Conservation (phyloP, 352 stramenopile species). For the Thraustochytrium sp. region DNA sequence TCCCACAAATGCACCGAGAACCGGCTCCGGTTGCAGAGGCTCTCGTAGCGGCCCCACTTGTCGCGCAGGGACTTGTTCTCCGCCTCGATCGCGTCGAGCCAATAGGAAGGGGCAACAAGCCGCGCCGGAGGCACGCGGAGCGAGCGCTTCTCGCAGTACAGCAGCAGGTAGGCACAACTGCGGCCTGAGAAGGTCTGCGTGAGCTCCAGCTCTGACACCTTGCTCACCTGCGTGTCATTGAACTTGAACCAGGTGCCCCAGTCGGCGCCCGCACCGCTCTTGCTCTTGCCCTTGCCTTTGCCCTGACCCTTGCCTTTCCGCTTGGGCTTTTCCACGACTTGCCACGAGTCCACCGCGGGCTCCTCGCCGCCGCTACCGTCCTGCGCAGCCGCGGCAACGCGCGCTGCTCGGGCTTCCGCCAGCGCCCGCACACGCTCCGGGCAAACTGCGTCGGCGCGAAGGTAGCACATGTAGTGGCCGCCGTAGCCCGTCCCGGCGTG, state of each 20-base stretch:
- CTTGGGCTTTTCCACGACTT: background rate
- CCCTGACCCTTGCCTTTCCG: background rate
- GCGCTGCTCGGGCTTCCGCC: no score
- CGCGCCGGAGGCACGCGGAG: background rate
- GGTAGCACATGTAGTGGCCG: constrained; percentile 30
- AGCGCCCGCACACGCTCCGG: background rate
- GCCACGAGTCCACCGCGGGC: background rate
- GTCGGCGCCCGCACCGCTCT: background rate
- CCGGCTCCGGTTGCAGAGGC: background rate
- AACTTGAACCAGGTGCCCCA: constrained; percentile 32
- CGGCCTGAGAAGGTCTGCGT: constrained; percentile 19
- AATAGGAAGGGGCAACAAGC: background rate
- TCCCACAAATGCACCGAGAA: background rate
- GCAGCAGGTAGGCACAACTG: constrained; percentile 31
- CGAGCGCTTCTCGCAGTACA: background rate
- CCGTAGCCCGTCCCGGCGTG: constrained; percentile 19
- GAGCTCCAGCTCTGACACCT: background rate
- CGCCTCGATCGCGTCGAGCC: background rate
- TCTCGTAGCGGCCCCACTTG: background rate
- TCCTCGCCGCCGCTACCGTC: background rate
- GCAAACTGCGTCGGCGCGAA: background rate
- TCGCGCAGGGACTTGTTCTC: background rate
- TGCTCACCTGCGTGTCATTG: constrained; percentile 26
- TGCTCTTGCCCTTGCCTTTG: background rate
- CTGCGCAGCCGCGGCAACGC: background rate